Evolutionary conservation across 768 basidiomycete species (phyloP), one percentile per base, ranked within the genome.

Genomic region (Mrakia hoshinonis): DNA sequence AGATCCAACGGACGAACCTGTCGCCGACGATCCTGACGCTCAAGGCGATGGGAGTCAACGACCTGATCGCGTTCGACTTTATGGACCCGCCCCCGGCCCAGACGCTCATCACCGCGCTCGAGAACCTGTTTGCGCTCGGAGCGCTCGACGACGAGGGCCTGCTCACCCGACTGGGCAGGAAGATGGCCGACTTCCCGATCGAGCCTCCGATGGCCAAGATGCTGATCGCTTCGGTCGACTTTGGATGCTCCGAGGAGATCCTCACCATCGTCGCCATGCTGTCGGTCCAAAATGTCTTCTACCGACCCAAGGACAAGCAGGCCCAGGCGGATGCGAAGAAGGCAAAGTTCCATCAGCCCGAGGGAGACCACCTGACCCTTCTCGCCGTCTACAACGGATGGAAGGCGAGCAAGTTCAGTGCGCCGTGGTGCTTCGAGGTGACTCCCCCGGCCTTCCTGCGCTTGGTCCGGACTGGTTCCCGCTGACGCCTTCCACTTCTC

Each of bases 171-270:
- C 82, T 99, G 11, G 96, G 96, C 1, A 85, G 96, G 70, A 98
- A 99, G 81, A 98, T 99, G 96, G 95, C 96, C 1, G 96, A 99
- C 79, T 97, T 98, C 81, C 96, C 96, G 15, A 92, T 98, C 88
- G 94, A 98, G 70, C 96, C 95, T 6, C 86, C 92, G 0, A 81
- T 92, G 55, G 92, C 95, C 3, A 99, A 98, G 82, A 99, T 96
- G 94, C 81, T 99, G 61, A 98, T 98, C 78, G 92, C 92, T 4
- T 96, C 93, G 0, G 94, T 97, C 13, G 96, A 98, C 77, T 84
- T 96, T 66, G 93, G 92, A 13, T 99, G 96, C 77, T 99, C 96
- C 0, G 95, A 99, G 77, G 96, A 99, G 79, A 96, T 98, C 74
- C 81, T 99, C 51, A 95, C 92, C 3, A 89, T 98, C 66, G 93